These are phyloP conservation scores for Hypoxylon rickii DNA, from an alignment of 495 filamentous ascomycete genomes.

Conservation along the genomic window DNA sequence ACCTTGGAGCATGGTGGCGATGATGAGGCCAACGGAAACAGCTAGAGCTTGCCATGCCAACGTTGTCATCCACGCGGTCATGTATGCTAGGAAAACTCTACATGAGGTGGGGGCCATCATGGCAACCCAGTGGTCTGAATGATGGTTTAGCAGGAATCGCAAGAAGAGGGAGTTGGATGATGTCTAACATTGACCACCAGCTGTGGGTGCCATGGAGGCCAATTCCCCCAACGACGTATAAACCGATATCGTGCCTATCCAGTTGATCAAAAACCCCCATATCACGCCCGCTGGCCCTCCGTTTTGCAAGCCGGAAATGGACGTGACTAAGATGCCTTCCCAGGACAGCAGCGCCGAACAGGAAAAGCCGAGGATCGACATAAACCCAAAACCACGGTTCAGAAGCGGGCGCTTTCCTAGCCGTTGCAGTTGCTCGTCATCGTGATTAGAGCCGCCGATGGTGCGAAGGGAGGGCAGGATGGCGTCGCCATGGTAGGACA, in stretches of 20 bases:
- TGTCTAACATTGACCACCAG: constrained; percentile 34
- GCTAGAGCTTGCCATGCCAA: constrained; percentile 27
- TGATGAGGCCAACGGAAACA: constrained; percentile 11
- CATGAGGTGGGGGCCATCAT: constrained; percentile 26
- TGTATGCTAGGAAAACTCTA: constrained; percentile 25
- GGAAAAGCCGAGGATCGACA: constrained; percentile 54
- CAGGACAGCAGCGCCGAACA: constrained; percentile 52
- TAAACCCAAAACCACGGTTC: constrained; percentile 43
- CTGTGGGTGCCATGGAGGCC: constrained; percentile 49
- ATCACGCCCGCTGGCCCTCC: constrained; percentile 59
- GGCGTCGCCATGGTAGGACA: neutral
- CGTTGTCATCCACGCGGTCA: constrained; percentile 33
- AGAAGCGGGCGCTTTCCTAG: constrained; percentile 9
- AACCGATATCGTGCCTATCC: constrained; percentile 52
- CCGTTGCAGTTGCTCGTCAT: constrained; percentile 8
- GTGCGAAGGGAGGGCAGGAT: neutral
- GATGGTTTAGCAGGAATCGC: neutral
- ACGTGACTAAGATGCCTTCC: constrained; percentile 43
- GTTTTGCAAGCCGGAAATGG: constrained; percentile 37
- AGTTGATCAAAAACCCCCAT: constrained; percentile 57
- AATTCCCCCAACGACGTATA: constrained; percentile 54
- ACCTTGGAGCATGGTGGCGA: constrained; percentile 30
- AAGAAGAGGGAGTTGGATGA: neutral
- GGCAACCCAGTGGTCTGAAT: constrained; percentile 29
- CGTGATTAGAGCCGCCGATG: constrained; percentile 3